Base-by-base conservation (phyloP, 192 early-diverging fungal species). In the Backusella westeae region DNA sequence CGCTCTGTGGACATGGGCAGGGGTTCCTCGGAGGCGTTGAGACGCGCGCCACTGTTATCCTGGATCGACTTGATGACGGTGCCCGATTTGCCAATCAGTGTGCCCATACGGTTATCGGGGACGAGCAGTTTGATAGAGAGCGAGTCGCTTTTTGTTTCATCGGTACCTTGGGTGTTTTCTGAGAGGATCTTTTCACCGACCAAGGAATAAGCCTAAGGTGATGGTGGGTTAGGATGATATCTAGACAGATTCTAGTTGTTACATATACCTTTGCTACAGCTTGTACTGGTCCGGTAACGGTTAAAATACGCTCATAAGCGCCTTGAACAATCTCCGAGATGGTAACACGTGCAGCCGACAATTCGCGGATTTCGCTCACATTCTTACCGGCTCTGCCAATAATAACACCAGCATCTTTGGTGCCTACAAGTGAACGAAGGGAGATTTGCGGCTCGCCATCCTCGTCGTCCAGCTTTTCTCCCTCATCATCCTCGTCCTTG, bases 61-160 rank as follows among this genome's bases (percentile, higher is more conserved):
- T 98, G 96, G 67, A 99, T 92, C 77, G 95, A 92, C 84, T 94
- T 97, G 85, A 99, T 98, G 78, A 94, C 94, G 63, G 84, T 77
- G 52, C 97, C 97, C 44, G 87, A 88, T 77, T 94, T 92, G 26
- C 97, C 97, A 80, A 99, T 98, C 72, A 99, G 84, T 56, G 90
- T 90, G 26, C 94, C 93, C 92, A 99, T 96, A 29, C 91, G 90
- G 74, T 86, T 85, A 79, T 96, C 90, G 67, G 96, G 92, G 26
- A 99, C 92, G 69, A 99, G 87, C 12, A 99, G 80, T 36, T 95
- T 91, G 74, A 99, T 90, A 7, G 92, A 88, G 2, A 91, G 78
- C 6, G 78, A 84, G 35, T 74, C 67, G 32, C 74, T 73, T 23
- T 63, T 63, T 26, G 12, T 75, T 46, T 53, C n/a, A 4, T 84